A percentile compares a stretch with the other conserved stretches of the same genome.
Evolutionary conservation across 768 basidiomycete species (phyloP).

Genomic region (Serendipita vermifera): DNA sequence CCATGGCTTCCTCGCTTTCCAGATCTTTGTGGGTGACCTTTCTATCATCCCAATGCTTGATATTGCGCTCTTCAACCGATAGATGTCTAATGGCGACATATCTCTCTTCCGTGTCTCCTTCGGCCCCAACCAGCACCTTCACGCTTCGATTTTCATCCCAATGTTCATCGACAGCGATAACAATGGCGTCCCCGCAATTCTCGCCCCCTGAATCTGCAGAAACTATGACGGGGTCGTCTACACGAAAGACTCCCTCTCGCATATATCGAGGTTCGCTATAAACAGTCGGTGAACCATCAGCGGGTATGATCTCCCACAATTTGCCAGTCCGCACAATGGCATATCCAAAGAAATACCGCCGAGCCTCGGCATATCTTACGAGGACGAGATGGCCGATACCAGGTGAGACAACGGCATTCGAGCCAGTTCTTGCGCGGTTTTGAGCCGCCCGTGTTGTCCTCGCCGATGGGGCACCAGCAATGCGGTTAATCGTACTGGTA

Average conservation of each 20-base stretch:
- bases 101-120: not conserved
- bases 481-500: not conserved
- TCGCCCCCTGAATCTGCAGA: not conserved
- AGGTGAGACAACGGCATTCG: not conserved
- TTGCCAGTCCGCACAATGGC: not conserved
- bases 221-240: not conserved
- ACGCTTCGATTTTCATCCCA: not conserved
- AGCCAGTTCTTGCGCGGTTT: not conserved
- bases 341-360: not conserved
- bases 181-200: not conserved
- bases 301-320: not conserved
- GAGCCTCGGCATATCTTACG: not conserved
- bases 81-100: not conserved
- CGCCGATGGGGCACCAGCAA: not conserved
- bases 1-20: not conserved
- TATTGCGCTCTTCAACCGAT: not conserved
- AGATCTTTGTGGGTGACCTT: conserved; percentile 1
- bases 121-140: not conserved
- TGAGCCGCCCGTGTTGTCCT: not conserved
- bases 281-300: not conserved
- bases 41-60: not conserved
- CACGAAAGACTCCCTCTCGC: not conserved
- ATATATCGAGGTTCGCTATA: not conserved
- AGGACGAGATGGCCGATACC: not conserved
- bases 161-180: not conserved